Evolutionary conservation across 208 protist species (phyloP).

Genomic region (Acanthamoeba sp.): DNA sequence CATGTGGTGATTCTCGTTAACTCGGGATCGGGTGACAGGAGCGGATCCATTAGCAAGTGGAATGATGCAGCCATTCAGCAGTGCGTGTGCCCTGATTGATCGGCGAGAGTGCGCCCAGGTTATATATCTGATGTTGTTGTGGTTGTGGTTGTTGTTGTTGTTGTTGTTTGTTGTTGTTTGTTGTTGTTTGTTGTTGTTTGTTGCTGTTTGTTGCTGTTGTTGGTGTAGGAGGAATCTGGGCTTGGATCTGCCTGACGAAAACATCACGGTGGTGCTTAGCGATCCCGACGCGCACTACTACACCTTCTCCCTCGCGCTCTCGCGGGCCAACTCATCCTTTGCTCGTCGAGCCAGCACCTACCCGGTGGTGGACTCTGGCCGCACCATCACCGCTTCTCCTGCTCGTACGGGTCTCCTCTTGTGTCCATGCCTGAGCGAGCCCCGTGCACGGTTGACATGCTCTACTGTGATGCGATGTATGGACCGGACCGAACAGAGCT

Average conservation of each 20-base stretch:
- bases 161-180: not conserved
- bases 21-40: not conserved
- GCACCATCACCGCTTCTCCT: not conserved
- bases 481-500: not conserved
- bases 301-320: not conserved
- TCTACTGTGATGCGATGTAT: not conserved
- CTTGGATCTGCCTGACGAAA: not conserved
- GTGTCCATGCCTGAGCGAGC: not conserved
- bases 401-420: not conserved
- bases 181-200: not conserved
- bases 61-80: slow-evolving; percentile 1
- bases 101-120: no score
- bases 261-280: slow-evolving; percentile 7
- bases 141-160: not conserved
- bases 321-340: not conserved
- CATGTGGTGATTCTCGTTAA: no score
- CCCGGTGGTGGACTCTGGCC: not conserved
- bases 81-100: not conserved
- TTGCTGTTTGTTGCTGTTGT: not conserved
- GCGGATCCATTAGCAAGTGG: not conserved
- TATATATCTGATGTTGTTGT: not conserved
- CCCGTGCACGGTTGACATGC: no score
- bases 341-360: not conserved
- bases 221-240: not conserved
- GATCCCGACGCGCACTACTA: not conserved